Conservation (phyloP, 2,329 filamentous ascomycete genomes). For the Leptographium radiaticola region DNA sequence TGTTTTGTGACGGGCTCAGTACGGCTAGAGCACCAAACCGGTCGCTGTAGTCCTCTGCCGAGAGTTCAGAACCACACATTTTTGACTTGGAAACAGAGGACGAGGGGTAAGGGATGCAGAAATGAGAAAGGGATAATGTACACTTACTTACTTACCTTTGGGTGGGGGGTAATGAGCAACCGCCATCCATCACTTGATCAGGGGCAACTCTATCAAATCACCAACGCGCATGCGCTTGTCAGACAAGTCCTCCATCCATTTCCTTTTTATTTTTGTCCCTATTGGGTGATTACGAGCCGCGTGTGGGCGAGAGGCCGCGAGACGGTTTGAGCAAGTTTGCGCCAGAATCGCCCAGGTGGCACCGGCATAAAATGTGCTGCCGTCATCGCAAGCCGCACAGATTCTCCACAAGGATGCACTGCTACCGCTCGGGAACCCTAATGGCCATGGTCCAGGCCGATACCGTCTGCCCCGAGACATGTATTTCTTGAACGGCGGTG, state of each 20-base stretch:
- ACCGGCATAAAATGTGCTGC: neutral
- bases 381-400: no score
- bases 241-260: neutral
- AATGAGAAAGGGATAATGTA: no score
- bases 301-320: neutral
- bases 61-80: constrained; percentile 10
- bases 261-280: neutral
- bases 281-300: neutral
- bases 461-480: no score
- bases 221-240: no score
- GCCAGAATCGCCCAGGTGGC: neutral
- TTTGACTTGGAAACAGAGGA: neutral
- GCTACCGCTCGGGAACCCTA: neutral
- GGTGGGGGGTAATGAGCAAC: no score
- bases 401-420: neutral
- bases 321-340: constrained; percentile 12
- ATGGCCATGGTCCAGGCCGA: no score
- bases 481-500: neutral
- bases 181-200: no score
- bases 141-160: no score
- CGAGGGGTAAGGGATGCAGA: neutral
- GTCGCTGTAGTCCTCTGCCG: constrained; percentile 3
- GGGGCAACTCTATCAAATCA: no score
- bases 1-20: constrained; percentile 1
- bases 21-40: constrained; percentile 11